These are phyloP conservation scores for Globisporangium yorkense DNA, from an alignment of 352 stramenopile genomes.

Conservation along the genomic window DNA sequence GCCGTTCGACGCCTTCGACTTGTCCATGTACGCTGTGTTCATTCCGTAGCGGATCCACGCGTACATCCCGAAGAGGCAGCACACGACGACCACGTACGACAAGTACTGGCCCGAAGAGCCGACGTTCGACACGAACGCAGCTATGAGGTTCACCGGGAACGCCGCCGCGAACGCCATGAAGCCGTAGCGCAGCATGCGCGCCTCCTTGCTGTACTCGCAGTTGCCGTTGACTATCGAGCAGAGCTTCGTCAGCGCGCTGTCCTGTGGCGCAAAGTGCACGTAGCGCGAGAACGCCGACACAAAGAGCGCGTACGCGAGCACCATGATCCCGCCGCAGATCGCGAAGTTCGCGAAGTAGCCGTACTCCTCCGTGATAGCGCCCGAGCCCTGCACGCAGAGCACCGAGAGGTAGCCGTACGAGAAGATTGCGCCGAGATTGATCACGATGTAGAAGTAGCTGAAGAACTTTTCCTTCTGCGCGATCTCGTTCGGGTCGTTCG, in stretches of 20 bases:
- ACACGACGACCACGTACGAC: conserved; percentile 63
- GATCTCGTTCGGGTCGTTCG: conserved; percentile 73
- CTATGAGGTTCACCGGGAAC: conserved; percentile 72
- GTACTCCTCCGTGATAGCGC: conserved; percentile 66
- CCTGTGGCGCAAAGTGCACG: conserved; percentile 68
- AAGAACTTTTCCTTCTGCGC: conserved; percentile 86
- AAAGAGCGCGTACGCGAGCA: conserved; percentile 70
- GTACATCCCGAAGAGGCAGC: conserved; percentile 76
- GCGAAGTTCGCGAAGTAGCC: conserved; percentile 88
- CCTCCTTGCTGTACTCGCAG: conserved; percentile 69
- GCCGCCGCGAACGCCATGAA: conserved; percentile 54
- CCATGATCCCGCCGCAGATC: conserved; percentile 79
- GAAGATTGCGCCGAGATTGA: conserved; percentile 89
- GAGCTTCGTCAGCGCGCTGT: conserved; percentile 70
- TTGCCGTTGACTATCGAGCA: conserved; percentile 73
- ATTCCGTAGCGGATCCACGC: conserved; percentile 80
- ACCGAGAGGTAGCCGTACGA: conserved; percentile 89
- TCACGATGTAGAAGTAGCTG: conserved; percentile 90
- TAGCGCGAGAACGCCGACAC: conserved; percentile 53
- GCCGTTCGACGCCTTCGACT: conserved; percentile 76
- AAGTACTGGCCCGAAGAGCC: conserved; percentile 54
- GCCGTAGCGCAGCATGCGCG: conserved; percentile 74
- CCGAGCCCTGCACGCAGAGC: conserved; percentile 81
- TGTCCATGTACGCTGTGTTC: conserved; percentile 79
- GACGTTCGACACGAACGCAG: conserved; percentile 59